Conservation (phyloP, 768 basidiomycete genomes). For the Termitomyces sp. region DNA sequence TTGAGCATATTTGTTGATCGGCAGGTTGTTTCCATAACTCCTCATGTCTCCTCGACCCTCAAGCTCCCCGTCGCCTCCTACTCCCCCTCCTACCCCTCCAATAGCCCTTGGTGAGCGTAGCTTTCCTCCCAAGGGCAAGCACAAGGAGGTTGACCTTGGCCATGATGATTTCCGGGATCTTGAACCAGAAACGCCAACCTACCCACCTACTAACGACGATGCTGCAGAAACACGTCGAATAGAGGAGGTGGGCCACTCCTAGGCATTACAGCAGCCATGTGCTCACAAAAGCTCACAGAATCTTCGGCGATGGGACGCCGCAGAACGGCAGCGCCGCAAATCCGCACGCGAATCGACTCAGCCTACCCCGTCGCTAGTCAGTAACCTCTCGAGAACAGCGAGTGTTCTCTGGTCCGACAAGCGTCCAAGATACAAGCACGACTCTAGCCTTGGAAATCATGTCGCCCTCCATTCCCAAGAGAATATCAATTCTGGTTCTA, state of each 20-base stretch:
- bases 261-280: background rate
- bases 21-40: background rate
- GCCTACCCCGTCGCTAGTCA: conserved; percentile 41
- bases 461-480: conserved; percentile 46
- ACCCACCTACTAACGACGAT: conserved; percentile 66
- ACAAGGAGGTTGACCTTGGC: conserved; percentile 18
- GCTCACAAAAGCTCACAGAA: conserved; percentile 39
- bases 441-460: conserved; percentile 31
- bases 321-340: conserved; percentile 72
- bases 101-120: conserved; percentile 18
- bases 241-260: conserved; percentile 50
- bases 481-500: conserved; percentile 46
- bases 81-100: conserved; percentile 37
- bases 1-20: background rate
- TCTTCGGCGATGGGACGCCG: conserved; percentile 70
- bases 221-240: conserved; percentile 62
- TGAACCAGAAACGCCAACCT: conserved; percentile 27
- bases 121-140: conserved; percentile 27
- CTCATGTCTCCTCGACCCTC: conserved; percentile 13
- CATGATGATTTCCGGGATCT: conserved; percentile 21
- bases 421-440: conserved; percentile 26
- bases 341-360: conserved; percentile 52
- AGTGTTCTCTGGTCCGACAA: conserved; percentile 49
- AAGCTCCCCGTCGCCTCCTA: conserved; percentile 26
- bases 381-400: conserved; percentile 53